These are phyloP conservation scores for Epithemia pelagica DNA, from an alignment of 108 stramenopile species.

Conservation along the genomic window DNA sequence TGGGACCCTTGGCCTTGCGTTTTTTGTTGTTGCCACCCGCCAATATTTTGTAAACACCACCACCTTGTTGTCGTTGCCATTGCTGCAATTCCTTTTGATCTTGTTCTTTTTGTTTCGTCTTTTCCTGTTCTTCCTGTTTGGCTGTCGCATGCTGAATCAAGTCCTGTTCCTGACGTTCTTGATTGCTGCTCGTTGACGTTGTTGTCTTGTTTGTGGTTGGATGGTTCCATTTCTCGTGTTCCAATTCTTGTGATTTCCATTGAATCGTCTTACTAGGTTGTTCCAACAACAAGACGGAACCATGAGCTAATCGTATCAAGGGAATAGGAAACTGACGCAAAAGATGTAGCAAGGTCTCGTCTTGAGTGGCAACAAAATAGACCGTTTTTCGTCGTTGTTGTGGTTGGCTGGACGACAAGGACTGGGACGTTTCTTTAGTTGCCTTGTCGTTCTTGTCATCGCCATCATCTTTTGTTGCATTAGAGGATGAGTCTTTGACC, in stretches of 20 bases:
- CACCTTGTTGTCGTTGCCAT: conserved; percentile 21
- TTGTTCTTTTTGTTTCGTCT: too few species aligned
- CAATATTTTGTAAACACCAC: conserved; percentile 14
- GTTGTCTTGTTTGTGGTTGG: background rate
- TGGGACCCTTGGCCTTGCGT: conserved; percentile 64
- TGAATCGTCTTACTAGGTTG: conserved; percentile 60
- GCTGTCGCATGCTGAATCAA: background rate
- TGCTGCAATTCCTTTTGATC: conserved; percentile 2
- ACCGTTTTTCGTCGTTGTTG: conserved; percentile 10
- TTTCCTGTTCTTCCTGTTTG: conserved; percentile 11
- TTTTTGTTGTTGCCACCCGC: conserved; percentile 18
- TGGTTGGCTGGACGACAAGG: conserved; percentile 8
- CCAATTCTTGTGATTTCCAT: conserved; percentile 27
- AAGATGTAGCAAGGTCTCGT: conserved; percentile 52
- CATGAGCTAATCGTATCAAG: conserved; percentile 51
- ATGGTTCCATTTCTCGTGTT: conserved; percentile 45
- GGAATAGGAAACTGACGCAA: conserved; percentile 52
- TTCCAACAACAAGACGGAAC: conserved; percentile 66
- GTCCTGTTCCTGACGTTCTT: background rate
- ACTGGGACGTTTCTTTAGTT: background rate
- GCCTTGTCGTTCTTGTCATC: background rate
- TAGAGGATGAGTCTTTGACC: background rate
- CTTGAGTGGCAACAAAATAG: conserved; percentile 77
- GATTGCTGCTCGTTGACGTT: background rate
- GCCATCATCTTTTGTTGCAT: background rate